Conservation (phyloP, 2,329 filamentous ascomycete genomes). For the Amylocarpus encephaloides region DNA sequence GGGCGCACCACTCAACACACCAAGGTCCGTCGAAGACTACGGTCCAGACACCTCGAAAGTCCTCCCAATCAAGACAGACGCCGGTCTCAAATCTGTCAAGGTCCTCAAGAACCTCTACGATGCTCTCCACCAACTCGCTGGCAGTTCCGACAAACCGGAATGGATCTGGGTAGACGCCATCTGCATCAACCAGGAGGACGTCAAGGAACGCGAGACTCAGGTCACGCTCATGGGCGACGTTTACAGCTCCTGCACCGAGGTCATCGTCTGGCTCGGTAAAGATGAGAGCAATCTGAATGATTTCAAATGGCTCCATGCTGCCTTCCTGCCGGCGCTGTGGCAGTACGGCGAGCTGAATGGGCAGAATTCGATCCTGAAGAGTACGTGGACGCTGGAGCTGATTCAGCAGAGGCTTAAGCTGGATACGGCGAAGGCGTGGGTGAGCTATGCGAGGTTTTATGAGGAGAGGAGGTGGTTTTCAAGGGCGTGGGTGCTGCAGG, state of each 20-base stretch:
- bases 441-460: conserved; percentile 6
- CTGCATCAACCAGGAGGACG: conserved; percentile 11
- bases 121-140: conserved; percentile 2
- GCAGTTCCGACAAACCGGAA: background rate
- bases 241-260: conserved; percentile 4
- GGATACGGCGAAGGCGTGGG: conserved; percentile 5
- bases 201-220: conserved; percentile 5
- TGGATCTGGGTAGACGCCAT: conserved; percentile 13
- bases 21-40: conserved; percentile 5
- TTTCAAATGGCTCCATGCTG: conserved; percentile 8
- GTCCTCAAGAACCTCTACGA: conserved; percentile 7
- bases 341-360: conserved; percentile 1
- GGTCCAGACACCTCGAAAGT: background rate
- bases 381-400: conserved; percentile 2
- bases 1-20: conserved; percentile 5
- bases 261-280: conserved; percentile 10
- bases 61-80: background rate
- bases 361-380: conserved; percentile 1
- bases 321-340: conserved; percentile 3
- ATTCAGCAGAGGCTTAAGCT: conserved; percentile 3
- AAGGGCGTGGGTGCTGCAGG: conserved; percentile 7
- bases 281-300: conserved; percentile 8
- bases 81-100: background rate
- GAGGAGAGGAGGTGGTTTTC: conserved; percentile 8
- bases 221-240: conserved; percentile 7